Evolutionary conservation across 2,329 filamentous ascomycete genomes (phyloP), one percentile per base, ranked within the genome.

Genomic region (Zymoseptoria passerinii): DNA sequence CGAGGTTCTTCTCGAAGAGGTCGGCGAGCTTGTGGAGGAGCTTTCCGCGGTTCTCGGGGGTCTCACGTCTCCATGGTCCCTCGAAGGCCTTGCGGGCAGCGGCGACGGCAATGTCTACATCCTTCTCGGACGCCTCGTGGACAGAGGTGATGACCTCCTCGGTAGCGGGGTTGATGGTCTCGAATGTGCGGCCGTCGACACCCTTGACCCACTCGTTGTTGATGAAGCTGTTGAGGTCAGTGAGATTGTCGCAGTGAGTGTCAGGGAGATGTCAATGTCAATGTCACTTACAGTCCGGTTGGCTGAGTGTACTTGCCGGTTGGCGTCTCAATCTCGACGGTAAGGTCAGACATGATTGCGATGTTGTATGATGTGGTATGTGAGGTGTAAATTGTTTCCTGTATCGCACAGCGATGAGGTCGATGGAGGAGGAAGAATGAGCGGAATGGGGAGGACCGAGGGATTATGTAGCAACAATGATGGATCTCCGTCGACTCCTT

Each of bases 141-240:
- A 96, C 89, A 57, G 85, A 86, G 80, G 81, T 83, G 79, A 95
- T 95, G 71, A 90, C 84, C 76, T 91, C 85, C 76, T 96, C 92
- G 65, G 84, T 90, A 64, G 87, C 71, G 60, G 91, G 91, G 83
- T 95, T 95, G 81, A 94, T 87, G 75, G 91, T 88, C 77, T 96
- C 90, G 72, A 96, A 94, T 66, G 87, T 91, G 83, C 90, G 87
- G 78, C 91, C 91, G 68, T 95, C 89, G 63, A 88, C 85, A 73
- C 85, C 81, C 75, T 88, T 85, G 65, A 95, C 84, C 78, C 87
- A 96, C 77, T 96, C 88, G 76, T 92, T 92, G 83, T 94, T 92
- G 83, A 95, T 94, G 82, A 90, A 94, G 61, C 87, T 90, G 69
- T 23, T 23, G 57, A 50, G 49, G 19, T 50, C 7, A 27, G 49